Evolutionary conservation across 257 asterid species (phyloP).

Genomic region (Cynanchum wilfordii): DNA sequence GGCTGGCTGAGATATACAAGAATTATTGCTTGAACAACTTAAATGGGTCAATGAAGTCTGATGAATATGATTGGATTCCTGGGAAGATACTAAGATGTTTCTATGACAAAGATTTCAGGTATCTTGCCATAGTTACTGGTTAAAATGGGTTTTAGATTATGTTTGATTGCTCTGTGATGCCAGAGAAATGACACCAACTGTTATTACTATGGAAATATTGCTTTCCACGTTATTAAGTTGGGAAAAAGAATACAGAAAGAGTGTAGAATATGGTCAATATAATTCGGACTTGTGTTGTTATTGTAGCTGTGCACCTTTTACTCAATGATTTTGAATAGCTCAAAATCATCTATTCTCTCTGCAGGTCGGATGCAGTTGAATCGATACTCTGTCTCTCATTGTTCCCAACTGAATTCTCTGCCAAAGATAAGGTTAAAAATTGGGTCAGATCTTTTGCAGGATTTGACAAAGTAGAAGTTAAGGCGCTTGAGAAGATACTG

Average conservation of each 20-base stretch:
- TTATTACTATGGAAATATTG: not conserved
- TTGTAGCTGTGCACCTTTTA: not conserved
- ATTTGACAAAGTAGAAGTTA: conserved; percentile 85
- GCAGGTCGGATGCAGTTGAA: conserved; percentile 91
- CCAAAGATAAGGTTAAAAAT: conserved; percentile 58
- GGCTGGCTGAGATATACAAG: conserved; percentile 80
- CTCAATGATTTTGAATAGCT: not conserved
- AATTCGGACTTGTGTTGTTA: not conserved
- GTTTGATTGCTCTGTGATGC: not conserved
- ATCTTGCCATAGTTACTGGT: conserved; percentile 19
- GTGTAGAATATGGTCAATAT: not conserved
- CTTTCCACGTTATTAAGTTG: not conserved
- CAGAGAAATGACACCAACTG: not conserved
- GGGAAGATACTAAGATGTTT: conserved; percentile 90
- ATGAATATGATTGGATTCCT: conserved; percentile 81
- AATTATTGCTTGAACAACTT: conserved; percentile 52
- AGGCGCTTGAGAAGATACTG: conserved; percentile 92
- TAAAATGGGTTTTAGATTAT: not conserved
- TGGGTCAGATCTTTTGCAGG: conserved; percentile 76
- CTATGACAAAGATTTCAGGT: conserved; percentile 99
- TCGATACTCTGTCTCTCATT: conserved; percentile 66
- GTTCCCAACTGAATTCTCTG: conserved; percentile 70
- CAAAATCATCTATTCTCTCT: conserved; percentile 11
- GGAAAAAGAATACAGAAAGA: not conserved
- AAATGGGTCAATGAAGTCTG: conserved; percentile 32